These are phyloP conservation scores for Tolypocladium endophyticum DNA, from an alignment of 2,329 filamentous ascomycete genomes.

Conservation along the genomic window DNA sequence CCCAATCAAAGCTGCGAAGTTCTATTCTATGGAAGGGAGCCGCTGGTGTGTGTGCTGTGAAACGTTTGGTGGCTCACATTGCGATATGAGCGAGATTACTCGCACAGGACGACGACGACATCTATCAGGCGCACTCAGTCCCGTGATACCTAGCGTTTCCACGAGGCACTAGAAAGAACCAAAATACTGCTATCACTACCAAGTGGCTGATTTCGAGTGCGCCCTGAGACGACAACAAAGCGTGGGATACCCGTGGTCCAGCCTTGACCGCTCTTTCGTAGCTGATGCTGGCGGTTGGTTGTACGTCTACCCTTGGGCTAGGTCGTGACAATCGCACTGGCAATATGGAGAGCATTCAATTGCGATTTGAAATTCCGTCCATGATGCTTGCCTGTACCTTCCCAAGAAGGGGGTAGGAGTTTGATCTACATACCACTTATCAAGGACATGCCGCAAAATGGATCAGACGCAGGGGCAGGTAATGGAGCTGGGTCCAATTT, in stretches of 20 bases:
- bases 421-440: not conserved
- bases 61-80: not conserved
- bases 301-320: too few relatives aligned
- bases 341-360: too few relatives aligned
- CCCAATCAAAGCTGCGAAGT: too few relatives aligned
- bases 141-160: not conserved
- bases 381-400: not conserved
- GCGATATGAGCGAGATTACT: not conserved
- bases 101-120: not conserved
- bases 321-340: too few relatives aligned
- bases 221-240: not conserved
- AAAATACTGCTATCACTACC: not conserved
- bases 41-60: not conserved
- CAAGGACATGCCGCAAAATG: not conserved
- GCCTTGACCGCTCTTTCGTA: not conserved
- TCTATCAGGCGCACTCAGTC: not conserved
- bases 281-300: not conserved
- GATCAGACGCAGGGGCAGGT: not conserved
- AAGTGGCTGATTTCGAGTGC: not conserved
- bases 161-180: not conserved
- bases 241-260: not conserved
- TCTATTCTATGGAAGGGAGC: not conserved
- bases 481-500: not conserved
- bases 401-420: not conserved
- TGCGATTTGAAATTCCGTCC: not conserved